Conservation (phyloP, 306 rosid species). For the Ormosia semicastrata region DNA sequence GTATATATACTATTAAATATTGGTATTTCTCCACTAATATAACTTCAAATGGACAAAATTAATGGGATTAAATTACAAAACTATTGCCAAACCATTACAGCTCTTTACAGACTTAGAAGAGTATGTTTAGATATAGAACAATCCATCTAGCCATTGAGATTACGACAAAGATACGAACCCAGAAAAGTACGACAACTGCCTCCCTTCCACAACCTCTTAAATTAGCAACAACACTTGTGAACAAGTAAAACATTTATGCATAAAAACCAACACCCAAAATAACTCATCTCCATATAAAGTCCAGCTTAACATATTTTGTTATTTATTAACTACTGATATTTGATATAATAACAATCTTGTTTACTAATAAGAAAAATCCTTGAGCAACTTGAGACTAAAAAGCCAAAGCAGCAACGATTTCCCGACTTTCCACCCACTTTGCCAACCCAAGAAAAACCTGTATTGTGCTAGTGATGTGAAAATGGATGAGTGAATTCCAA, state of each 20-base stretch:
- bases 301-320: background rate
- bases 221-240: slow-evolving; percentile 90
- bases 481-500: background rate
- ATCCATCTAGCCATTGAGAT: slow-evolving; percentile 97
- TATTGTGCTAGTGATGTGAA: slow-evolving; percentile 12
- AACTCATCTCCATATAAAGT: background rate
- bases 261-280: background rate
- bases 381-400: slow-evolving; percentile 11
- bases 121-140: slow-evolving; percentile 64
- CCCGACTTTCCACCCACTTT: slow-evolving; percentile 3
- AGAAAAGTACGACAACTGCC: slow-evolving; percentile 86
- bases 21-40: slow-evolving; percentile 16
- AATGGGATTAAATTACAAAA: slow-evolving; percentile 10
- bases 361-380: background rate
- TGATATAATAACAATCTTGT: background rate
- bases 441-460: background rate
- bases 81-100: background rate
- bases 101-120: slow-evolving; percentile 48
- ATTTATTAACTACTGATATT: background rate
- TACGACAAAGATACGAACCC: slow-evolving; percentile 94
- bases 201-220: slow-evolving; percentile 97
- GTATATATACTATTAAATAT: background rate
- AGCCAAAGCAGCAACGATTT: slow-evolving; percentile 4
- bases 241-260: background rate
- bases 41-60: slow-evolving; percentile 19